A percentile compares a stretch with the other conserved stretches of the same genome.
These are phyloP conservation scores for Malus sylvestris DNA, from an alignment of 306 rosid species.

Conservation along the genomic window DNA sequence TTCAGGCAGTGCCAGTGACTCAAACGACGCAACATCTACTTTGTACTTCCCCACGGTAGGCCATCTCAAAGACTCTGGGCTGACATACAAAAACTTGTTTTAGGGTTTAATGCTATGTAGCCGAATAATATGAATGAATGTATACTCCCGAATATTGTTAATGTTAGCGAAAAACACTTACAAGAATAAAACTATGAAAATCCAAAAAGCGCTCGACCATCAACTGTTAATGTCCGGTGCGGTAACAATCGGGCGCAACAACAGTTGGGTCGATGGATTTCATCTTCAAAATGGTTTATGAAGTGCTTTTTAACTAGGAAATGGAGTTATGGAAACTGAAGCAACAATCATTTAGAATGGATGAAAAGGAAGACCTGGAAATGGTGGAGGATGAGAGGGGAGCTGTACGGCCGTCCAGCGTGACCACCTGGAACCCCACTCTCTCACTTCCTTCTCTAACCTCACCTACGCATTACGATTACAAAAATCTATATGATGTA, in stretches of 20 bases:
- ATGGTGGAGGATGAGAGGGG: conserved; percentile 60
- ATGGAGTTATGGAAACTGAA: neutral
- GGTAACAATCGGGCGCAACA: neutral
- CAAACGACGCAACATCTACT: conserved; percentile 70
- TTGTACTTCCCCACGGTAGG: conserved; percentile 77
- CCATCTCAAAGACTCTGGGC: conserved; percentile 61
- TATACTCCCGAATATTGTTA: neutral
- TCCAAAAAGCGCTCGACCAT: too few relatives aligned
- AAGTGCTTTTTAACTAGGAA: too few relatives aligned
- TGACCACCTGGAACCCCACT: conserved; percentile 72
- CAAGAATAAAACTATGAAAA: too few relatives aligned
- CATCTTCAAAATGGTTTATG: too few relatives aligned
- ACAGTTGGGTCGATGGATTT: neutral
- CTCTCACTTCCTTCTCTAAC: conserved; percentile 48
- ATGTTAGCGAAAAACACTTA: too few relatives aligned
- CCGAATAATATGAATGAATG: neutral
- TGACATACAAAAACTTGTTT: conserved; percentile 24
- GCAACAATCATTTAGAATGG: neutral
- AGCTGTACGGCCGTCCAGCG: conserved; percentile 62
- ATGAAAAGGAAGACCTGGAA: conserved; percentile 38
- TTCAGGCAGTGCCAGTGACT: conserved; percentile 71
- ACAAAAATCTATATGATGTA: neutral
- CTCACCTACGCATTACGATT: conserved; percentile 45
- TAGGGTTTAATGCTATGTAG: neutral
- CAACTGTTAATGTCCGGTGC: neutral